These are phyloP conservation scores for Naganishia liquefaciens DNA, from an alignment of 1,284 basidiomycete genomes.

Conservation along the genomic window DNA sequence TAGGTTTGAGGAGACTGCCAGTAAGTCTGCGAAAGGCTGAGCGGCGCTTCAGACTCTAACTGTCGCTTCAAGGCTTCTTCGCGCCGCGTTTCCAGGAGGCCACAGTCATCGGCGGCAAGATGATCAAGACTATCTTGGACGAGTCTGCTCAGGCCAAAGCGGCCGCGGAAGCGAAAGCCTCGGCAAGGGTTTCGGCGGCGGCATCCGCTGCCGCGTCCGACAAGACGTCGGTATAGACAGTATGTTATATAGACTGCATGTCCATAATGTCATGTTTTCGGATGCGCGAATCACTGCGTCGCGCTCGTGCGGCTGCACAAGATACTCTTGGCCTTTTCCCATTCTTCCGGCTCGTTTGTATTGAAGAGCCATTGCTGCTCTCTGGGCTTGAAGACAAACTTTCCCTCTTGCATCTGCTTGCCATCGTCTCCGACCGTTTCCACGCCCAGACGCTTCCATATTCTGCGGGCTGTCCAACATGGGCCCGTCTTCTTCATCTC, in stretches of 20 bases:
- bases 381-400: conserved; percentile 10
- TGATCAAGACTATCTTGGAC: conserved; percentile 79
- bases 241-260: background rate
- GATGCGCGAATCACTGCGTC: background rate
- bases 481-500: conserved; percentile 28
- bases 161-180: conserved; percentile 11
- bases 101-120: conserved; percentile 75
- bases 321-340: conserved; percentile 23
- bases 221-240: conserved; percentile 8
- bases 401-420: conserved; percentile 4
- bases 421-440: conserved; percentile 22
- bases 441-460: conserved; percentile 26
- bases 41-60: background rate
- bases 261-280: background rate
- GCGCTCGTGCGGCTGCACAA: conserved; percentile 1
- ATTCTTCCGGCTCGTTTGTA: conserved; percentile 30
- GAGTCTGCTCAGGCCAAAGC: conserved; percentile 31
- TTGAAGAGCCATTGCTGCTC: conserved; percentile 26
- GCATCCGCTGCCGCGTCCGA: conserved; percentile 15
- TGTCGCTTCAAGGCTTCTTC: conserved; percentile 68
- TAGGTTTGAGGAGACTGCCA: conserved; percentile 76
- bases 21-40: conserved; percentile 39
- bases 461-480: conserved; percentile 25
- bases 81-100: conserved; percentile 85
- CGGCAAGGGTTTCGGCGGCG: background rate